These are phyloP conservation scores for Globisporangium cederbergense DNA, from an alignment of 352 stramenopile genomes.

Conservation along the genomic window DNA sequence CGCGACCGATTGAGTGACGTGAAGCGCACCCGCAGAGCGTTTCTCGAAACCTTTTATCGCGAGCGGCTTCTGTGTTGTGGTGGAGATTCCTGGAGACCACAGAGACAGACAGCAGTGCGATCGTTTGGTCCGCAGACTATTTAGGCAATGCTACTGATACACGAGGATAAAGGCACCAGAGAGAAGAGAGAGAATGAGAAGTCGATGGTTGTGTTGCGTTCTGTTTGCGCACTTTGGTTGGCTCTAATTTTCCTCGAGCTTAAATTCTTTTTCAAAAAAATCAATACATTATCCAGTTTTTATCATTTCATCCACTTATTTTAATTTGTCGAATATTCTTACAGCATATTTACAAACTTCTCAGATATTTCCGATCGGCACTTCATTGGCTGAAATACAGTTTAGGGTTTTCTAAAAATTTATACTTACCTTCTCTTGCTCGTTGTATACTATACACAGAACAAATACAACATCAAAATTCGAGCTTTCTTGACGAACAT, in stretches of 20 bases:
- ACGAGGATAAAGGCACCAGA: background rate
- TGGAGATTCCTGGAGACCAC: background rate
- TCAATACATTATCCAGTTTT: too few species aligned
- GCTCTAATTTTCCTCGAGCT: background rate
- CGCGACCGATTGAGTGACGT: background rate
- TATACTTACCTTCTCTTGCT: too few species aligned
- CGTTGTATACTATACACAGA: too few species aligned
- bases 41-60: background rate
- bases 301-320: too few species aligned
- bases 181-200: background rate
- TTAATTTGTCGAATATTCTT: too few species aligned
- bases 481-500: too few species aligned
- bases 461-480: too few species aligned
- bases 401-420: too few species aligned
- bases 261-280: background rate
- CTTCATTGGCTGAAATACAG: too few species aligned
- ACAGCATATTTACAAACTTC: too few species aligned
- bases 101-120: background rate
- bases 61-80: background rate
- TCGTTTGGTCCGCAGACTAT: conserved; percentile 3
- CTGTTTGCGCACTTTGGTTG: background rate
- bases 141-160: conserved; percentile 8
- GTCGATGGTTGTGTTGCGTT: background rate
- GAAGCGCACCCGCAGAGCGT: background rate
- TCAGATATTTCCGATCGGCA: too few species aligned